Evolutionary conservation across 169 alveolate genomes (phyloP), one percentile per base, ranked within the genome.

Genomic region (Eimeria necatrix): DNA sequence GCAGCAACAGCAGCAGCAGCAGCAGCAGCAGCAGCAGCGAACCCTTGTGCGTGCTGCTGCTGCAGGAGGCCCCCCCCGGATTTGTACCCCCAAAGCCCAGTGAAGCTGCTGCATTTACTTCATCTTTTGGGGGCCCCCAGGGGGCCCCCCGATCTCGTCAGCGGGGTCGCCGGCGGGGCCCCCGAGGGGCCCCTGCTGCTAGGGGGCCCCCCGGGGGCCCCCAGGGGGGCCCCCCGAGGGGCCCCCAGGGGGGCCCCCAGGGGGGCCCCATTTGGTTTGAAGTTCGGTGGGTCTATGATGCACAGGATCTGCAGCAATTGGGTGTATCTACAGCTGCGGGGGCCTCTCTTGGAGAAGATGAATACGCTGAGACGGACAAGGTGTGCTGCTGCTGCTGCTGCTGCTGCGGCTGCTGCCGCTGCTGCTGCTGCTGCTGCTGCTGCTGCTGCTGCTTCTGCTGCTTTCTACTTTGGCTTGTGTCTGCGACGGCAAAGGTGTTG

Each of bases 401-500:
- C 78, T 12, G 46, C 78, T 68, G 78, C 24, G n/a, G 9, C 41
- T 68, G 78, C 78, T 68, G 20, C 78, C 24, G 46, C 78, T 68
- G 78, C 24, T 68, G 24, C 78, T 68, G 78, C 32, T 68, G 78
- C 78, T 68, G 12, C 20, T 68, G 10, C 32, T 68, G 78, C 78
- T 12, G 46, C 78, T 68, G 12, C 78, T 68, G 10, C 24, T 24
- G 46, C 12, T 9, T 6, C 46, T 68, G 12, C 78, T 12, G 78
- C 24, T 9, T 6, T 24, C 10, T 68, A 7, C 78, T n/a, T n/a
- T n/a, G n/a, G n/a, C n/a, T 56, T 56, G 68, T 16, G n/a, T 16
- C 68, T 56, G 68, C 68, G n/a, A 56, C 68, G 68, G n/a, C 16
- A 16, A 9, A 10, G 68, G n/a, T 56, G 68, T 16, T 56, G 16